Conservation (phyloP, 1,284 basidiomycete species). For the Gastroboletus turbinatus region DNA sequence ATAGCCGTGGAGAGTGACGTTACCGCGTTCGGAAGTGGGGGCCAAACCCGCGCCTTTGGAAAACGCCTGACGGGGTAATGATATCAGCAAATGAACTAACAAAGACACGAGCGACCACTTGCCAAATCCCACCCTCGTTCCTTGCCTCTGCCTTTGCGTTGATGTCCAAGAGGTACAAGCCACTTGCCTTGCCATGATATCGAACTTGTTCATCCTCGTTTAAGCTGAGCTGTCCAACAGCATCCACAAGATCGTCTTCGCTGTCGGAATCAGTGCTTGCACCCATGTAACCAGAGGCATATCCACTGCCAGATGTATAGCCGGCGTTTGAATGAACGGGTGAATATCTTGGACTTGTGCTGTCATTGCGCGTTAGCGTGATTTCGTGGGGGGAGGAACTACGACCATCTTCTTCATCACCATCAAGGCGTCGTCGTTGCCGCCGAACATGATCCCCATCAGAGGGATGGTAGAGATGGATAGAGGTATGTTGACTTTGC, state of each 20-base stretch:
- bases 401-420: conserved; percentile 6
- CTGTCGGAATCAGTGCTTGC: conserved; percentile 37
- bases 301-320: conserved; percentile 17
- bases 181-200: conserved; percentile 79
- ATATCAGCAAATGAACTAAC: neutral
- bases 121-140: conserved; percentile 82
- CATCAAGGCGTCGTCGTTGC: conserved; percentile 33
- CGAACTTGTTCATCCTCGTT: conserved; percentile 82
- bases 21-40: conserved; percentile 46
- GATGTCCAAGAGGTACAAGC: conserved; percentile 71
- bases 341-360: conserved; percentile 22
- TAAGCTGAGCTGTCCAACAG: conserved; percentile 79
- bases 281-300: conserved; percentile 30
- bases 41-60: conserved; percentile 82
- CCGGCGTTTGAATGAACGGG: conserved; percentile 12
- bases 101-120: conserved; percentile 16
- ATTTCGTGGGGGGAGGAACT: conserved; percentile 9
- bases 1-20: conserved; percentile 10
- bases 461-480: conserved; percentile 8
- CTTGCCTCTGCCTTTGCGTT: conserved; percentile 60
- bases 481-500: conserved; percentile 12
- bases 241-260: conserved; percentile 61
- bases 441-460: conserved; percentile 27
- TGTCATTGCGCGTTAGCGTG: conserved; percentile 11
- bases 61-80: conserved; percentile 55